These are phyloP conservation scores for Chloris gayana DNA, from an alignment of 176 grass and related monocot species.

Conservation along the genomic window DNA sequence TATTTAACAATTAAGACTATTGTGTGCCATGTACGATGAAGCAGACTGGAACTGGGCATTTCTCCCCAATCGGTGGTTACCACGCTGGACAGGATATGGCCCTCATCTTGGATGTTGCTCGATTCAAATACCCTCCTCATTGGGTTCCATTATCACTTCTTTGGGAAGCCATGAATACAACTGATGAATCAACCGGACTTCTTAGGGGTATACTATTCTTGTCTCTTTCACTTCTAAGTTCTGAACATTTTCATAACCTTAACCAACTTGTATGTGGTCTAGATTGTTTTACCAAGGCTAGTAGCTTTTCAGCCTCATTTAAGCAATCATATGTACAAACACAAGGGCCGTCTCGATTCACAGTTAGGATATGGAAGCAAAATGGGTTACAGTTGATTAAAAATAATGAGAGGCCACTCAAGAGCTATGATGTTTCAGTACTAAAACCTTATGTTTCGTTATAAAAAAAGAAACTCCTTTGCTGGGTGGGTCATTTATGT, in stretches of 20 bases:
- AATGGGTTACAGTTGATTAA: background rate
- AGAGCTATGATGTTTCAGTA: background rate
- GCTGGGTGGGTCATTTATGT: background rate
- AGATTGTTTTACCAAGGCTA: background rate
- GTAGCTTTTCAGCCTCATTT: background rate
- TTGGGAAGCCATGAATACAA: conserved; percentile 92
- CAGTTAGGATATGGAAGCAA: conserved; percentile 10
- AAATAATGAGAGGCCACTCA: background rate
- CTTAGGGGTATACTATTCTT: conserved; percentile 59
- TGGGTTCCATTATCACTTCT: conserved; percentile 87
- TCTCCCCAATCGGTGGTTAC: conserved; percentile 93
- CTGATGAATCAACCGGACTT: conserved; percentile 73
- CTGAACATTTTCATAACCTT: background rate
- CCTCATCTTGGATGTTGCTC: conserved; percentile 86
- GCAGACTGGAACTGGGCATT: conserved; percentile 93
- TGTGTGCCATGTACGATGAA: background rate
- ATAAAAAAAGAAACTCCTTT: background rate
- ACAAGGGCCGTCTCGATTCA: background rate
- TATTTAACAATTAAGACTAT: background rate
- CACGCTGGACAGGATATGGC: conserved; percentile 77
- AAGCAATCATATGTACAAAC: background rate
- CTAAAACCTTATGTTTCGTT: background rate
- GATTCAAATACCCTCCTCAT: conserved; percentile 95
- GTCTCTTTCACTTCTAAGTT: background rate
- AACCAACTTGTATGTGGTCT: background rate